Evolutionary conservation across 805 yeast genomes (phyloP).

Genomic region (Saccharomyces jurei): DNA sequence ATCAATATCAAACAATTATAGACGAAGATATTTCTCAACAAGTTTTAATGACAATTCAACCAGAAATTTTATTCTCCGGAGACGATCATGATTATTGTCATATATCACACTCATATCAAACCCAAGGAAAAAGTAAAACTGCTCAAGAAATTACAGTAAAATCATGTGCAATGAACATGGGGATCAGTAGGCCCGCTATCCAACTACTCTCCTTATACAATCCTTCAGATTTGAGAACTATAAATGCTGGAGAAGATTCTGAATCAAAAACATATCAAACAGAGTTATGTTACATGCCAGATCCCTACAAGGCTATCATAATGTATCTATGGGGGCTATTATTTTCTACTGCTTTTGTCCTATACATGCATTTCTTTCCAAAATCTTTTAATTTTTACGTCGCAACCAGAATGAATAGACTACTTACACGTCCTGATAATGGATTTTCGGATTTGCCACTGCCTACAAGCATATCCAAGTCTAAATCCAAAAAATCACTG

Average conservation of each 20-base stretch:
- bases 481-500: not conserved
- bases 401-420: conserved; percentile 5
- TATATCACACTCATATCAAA: conserved; percentile 42
- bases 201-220: conserved; percentile 66
- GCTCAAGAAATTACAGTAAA: conserved; percentile 81
- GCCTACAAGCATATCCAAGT: conserved; percentile 13
- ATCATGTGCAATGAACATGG: conserved; percentile 89
- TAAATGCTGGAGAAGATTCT: conserved; percentile 3
- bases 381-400: conserved; percentile 17
- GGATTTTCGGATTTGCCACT: conserved; percentile 10
- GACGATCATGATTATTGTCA: conserved; percentile 97
- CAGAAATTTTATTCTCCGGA: conserved; percentile 72
- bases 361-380: conserved; percentile 25
- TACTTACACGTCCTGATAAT: not conserved
- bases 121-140: conserved; percentile 16
- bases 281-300: conserved; percentile 48
- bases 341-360: conserved; percentile 12
- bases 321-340: conserved; percentile 28
- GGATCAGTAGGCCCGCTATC: conserved; percentile 75
- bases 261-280: conserved; percentile 32
- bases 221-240: conserved; percentile 26
- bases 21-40: conserved; percentile 50
- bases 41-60: conserved; percentile 51
- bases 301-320: conserved; percentile 40
- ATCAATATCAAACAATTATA: conserved; percentile 86